Evolutionary conservation across 495 filamentous ascomycete genomes (phyloP), one percentile per base, ranked within the genome.

Genomic region (Neurospora africana): DNA sequence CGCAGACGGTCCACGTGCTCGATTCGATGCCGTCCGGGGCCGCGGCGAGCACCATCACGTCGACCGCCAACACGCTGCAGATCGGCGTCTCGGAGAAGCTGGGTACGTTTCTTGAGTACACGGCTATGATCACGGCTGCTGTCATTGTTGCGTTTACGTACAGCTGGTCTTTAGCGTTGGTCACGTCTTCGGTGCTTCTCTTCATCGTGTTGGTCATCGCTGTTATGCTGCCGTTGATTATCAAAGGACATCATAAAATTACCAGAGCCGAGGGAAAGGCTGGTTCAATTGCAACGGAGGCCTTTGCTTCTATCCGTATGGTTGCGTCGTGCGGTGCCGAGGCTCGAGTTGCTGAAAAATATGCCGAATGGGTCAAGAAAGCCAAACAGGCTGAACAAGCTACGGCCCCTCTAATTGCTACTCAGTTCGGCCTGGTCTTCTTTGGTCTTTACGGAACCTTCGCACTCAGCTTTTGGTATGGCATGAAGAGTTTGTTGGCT

Each of bases 321-420:
- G 84, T 91, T 21, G 82, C 86, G 15, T 89, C 89, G 6, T 91
- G 89, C 76, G 88, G 89, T 37, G 90, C 89, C 35, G 86, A 91
- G 76, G 74, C 78, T 33, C 84, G 84, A 23, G 79, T 90, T 41
- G 76, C 81, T 1, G 77, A 78, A 47, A 84, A 84, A 19, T 90
- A 90, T 75, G 69, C 80, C 2, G 78, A 81, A 5, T 89, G 89
- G 85, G 81, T 91, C n/a, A 81, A 86, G 17, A 84, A 88, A 68
- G 85, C 88, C 8, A 87, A 81, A 41, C 81, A 79, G 36, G 83
- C 85, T 30, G 87, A 87, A 8, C 78, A 84, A 44, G 83, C 78
- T 68, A 81, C 76, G 39, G 81, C 33, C 5, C 88, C 88, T 5
- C 75, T 89, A 23, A 73, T 86, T 11, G 76, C 79, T 27, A 39